Evolutionary conservation across 768 basidiomycete genomes (phyloP), one percentile per base, ranked within the genome.

Genomic region (Pulveroboletus ravenelii): DNA sequence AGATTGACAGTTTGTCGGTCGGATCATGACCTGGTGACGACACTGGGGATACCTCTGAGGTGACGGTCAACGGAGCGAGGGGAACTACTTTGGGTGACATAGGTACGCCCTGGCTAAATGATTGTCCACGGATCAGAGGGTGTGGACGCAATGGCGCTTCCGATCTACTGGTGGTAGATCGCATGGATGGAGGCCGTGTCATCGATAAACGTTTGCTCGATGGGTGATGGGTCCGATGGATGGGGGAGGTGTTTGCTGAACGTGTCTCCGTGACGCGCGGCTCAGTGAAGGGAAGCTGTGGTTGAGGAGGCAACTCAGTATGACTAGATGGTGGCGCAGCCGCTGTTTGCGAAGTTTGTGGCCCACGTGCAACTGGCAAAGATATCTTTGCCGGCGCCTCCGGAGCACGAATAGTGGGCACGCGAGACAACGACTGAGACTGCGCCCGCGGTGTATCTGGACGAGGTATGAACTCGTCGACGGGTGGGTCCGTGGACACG

Each of bases 91-190:
- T 73, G 48, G 69, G 59, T 45, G 69, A 51, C 50, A 64, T 62
- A 2, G 63, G 54, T 23, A 62, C 45, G 37, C 66, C 65, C 39
- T 70, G 74, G 6, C 84, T 81, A 51, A 78, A 80, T 0, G 87
- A 87, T 54, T 82, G 76, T 9, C 85, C 86, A 48, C 87, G 82
- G 55, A 89, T 88, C 45, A 89, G 75, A 7, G 87, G 88, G 61
- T 89, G 88, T 1, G 85, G 86, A 14, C 84, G 83, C 44, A 85
- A 55, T 6, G 60, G 70, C 1, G 51, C 54, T 23, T 76, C 71
- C 3, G 69, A 62, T 51, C 58, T 60, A 41, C 69, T 70, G 35
- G 69, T 62, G n/a, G 76, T 63, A 14, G 85, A 86, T 59, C 85
- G 79, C 30, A 68, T 78, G 5, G 86, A 87, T 10, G 83, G 75